phyloP scores from a whole-genome alignment of 1,284 basidiomycete species.

The Cystobasidium slooffiae region DNA sequence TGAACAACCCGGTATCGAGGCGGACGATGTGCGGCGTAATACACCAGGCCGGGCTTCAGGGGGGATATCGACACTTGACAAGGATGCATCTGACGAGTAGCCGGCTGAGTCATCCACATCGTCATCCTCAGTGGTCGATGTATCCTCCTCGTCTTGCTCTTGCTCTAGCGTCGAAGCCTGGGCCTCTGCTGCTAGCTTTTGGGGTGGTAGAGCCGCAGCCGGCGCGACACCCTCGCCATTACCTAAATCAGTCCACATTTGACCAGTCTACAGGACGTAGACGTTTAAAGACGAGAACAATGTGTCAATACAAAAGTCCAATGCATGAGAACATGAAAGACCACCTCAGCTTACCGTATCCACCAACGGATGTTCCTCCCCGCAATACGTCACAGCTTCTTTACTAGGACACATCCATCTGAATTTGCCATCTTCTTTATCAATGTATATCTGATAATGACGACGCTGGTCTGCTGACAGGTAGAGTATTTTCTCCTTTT shows the following conservation, averaged over 20 bases:
- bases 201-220: slow-evolving; percentile 14
- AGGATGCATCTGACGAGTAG: slow-evolving; percentile 18
- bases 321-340: background rate
- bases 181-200: background rate
- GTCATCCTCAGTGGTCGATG: background rate
- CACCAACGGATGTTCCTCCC: slow-evolving; percentile 34
- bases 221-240: slow-evolving; percentile 65
- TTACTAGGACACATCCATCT: slow-evolving; percentile 62
- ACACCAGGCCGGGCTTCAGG: slow-evolving; percentile 16
- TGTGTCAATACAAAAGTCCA: slow-evolving; percentile 65
- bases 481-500: slow-evolving; percentile 66
- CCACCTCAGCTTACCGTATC: slow-evolving; percentile 28
- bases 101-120: slow-evolving; percentile 8
- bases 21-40: slow-evolving; percentile 17
- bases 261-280: slow-evolving; percentile 49
- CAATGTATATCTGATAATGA: slow-evolving; percentile 68
- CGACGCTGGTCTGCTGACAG: slow-evolving; percentile 70
- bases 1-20: background rate
- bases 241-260: slow-evolving; percentile 69
- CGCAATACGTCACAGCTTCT: slow-evolving; percentile 13
- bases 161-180: background rate
- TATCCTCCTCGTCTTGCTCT: background rate
- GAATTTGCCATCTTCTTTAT: slow-evolving; percentile 67
- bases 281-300: slow-evolving; percentile 41
- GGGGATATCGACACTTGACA: slow-evolving; percentile 20